These are phyloP conservation scores for Volvox carteri DNA, from an alignment of 163 green algal genomes.

Conservation along the genomic window DNA sequence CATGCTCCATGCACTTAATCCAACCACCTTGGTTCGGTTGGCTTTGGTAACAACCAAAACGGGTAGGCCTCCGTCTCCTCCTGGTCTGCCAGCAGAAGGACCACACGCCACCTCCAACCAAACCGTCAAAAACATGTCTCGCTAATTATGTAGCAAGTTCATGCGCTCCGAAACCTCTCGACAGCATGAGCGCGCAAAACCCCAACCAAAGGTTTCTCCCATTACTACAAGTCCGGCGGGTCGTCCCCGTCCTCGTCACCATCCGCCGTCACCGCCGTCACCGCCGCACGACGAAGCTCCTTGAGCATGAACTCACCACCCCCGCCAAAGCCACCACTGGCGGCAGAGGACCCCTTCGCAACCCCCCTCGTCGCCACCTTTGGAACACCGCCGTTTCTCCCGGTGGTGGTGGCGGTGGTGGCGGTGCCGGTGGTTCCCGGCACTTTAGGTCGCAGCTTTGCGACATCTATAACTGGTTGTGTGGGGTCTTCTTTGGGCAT, in stretches of 20 bases:
- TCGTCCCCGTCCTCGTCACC: conserved; percentile 58
- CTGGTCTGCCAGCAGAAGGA: too few relatives aligned
- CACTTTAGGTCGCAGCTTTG: conserved; percentile 23
- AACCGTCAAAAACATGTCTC: too few relatives aligned
- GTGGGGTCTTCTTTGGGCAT: conserved; percentile 83
- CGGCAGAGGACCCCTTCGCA: not conserved
- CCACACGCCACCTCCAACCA: too few relatives aligned
- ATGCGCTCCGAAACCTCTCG: too few relatives aligned
- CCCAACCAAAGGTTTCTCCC: too few relatives aligned
- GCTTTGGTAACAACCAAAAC: too few relatives aligned
- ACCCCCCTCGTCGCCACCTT: not conserved
- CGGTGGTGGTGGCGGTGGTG: not conserved
- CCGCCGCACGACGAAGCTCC: conserved; percentile 58
- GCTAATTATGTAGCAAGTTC: too few relatives aligned
- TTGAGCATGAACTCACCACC: conserved; percentile 53
- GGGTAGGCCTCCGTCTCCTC: too few relatives aligned
- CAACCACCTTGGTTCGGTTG: too few relatives aligned
- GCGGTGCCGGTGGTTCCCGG: conserved; percentile 13
- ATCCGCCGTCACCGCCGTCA: conserved; percentile 33
- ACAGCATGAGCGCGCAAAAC: too few relatives aligned
- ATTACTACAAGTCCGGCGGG: conserved; percentile 51
- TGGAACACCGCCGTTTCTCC: too few relatives aligned
- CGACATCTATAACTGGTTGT: conserved; percentile 39
- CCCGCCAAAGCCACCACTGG: not conserved
- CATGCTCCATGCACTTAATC: too few relatives aligned